A percentile compares a stretch with the other conserved stretches of the same genome.
These are phyloP conservation scores for Rhodotorula sp. DNA, from an alignment of 1,284 basidiomycete genomes.

Conservation along the genomic window DNA sequence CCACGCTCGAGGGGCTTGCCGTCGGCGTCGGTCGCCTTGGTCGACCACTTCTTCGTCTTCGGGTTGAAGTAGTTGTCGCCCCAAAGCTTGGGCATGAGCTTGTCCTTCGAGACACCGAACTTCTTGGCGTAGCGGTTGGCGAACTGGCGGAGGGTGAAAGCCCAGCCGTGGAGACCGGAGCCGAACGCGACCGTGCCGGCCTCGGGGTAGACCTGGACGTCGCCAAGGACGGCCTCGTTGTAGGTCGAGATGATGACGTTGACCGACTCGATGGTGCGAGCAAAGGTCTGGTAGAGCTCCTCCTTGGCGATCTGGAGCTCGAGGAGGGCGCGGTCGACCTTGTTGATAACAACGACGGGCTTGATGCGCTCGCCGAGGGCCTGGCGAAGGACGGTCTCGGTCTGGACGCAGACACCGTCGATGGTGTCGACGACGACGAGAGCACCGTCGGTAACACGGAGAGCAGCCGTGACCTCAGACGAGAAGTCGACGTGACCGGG, in stretches of 20 bases:
- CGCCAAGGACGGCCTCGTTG: constrained; percentile 90
- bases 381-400: constrained; percentile 98
- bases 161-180: constrained; percentile 99
- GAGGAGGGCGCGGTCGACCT: constrained; percentile 98
- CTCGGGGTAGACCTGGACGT: constrained; percentile 99
- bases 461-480: constrained; percentile 98
- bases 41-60: constrained; percentile 95
- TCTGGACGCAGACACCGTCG: constrained; percentile 99
- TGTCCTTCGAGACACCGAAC: constrained; percentile 91
- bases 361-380: constrained; percentile 98
- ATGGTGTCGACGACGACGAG: constrained; percentile 91
- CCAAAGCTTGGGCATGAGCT: constrained; percentile 86
- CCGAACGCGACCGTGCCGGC: constrained; percentile 98
- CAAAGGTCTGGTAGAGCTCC: constrained; percentile 96
- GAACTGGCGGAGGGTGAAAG: constrained; percentile 98
- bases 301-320: constrained; percentile 98
- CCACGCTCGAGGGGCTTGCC: constrained; percentile 75
- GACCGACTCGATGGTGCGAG: constrained; percentile 90
- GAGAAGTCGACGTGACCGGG: constrained; percentile 99
- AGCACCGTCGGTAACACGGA: constrained; percentile 93
- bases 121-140: constrained; percentile 94
- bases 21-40: constrained; percentile 72
- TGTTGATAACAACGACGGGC: constrained; percentile 99
- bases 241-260: constrained; percentile 99
- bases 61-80: constrained; percentile 99